Evolutionary conservation across 345 rosid species (phyloP), one percentile per base, ranked within the genome.

Genomic region (Trapa incisa): DNA sequence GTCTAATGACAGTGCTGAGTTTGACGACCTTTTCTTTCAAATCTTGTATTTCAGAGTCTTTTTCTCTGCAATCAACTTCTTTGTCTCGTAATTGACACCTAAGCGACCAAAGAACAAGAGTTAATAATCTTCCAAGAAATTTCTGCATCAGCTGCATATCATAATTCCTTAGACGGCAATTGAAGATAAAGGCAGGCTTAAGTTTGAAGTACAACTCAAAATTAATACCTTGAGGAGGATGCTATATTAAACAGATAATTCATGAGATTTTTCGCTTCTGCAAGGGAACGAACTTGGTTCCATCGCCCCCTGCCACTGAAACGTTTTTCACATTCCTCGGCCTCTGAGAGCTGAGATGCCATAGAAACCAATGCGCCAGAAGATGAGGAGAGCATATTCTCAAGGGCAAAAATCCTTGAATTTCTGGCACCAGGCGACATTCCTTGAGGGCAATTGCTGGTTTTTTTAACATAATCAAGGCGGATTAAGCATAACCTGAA

Each of bases 351-450:
- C 3, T 94, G 99, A 29, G 99, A 87, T 72, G 99, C 99, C 99
- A 94, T 94, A 52, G 96, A 81, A 66, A 94, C 97, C 62, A 94
- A 62, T 37, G 96, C 79, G 76, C 83, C 84, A 69, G 99, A 91
- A 57, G 99, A 85, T 69, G 96, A 78, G 16, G 89, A 80, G 68
- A 91, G 97, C 99, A 94, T 94, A 75, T 87, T 94, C 82, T 94
- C 96, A 68, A 94, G 86, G 14, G 97, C 97, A 82, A 82, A 91
- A 68, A 87, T 87, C 71, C 99, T 86, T 6, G 99, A 94, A 70
- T 89, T 89, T 79, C 97, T 79, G 61, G 97, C 99, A 67, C 99
- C 96, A 67, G 99, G 99, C 66, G 99, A 94, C 93, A 94, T 76
- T 63, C 81, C 65, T 67, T 87, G 79, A 45, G 81, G 68, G 64